Evolutionary conservation across 306 rosid species (phyloP).

Genomic region (Sphenostylis stenocarpa): DNA sequence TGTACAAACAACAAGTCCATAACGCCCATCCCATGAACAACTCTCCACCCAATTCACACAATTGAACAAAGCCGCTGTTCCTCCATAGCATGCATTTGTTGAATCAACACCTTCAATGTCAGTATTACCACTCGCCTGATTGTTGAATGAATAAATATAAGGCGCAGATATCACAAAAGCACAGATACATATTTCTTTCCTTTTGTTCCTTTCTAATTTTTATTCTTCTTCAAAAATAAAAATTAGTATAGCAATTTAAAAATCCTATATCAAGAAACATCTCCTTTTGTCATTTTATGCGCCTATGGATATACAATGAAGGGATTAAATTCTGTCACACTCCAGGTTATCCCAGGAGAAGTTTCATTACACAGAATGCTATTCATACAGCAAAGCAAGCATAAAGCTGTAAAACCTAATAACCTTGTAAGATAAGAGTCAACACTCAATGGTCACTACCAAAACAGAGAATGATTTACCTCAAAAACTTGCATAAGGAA

Average conservation of each 20-base stretch:
- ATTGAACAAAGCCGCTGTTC: slow-evolving; percentile 89
- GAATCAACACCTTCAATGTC: slow-evolving; percentile 92
- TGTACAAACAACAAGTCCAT: slow-evolving; percentile 85
- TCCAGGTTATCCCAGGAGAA: not conserved
- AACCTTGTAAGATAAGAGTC: not conserved
- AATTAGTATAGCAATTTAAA: not conserved
- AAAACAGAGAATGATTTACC: slow-evolving; percentile 45
- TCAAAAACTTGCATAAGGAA: slow-evolving; percentile 82
- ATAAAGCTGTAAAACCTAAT: slow-evolving; percentile 9
- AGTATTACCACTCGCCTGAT: slow-evolving; percentile 71
- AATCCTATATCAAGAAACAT: not conserved
- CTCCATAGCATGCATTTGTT: slow-evolving; percentile 92
- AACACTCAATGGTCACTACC: not conserved
- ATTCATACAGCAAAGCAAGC: not conserved
- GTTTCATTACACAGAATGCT: not conserved
- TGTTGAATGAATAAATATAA: slow-evolving; percentile 29
- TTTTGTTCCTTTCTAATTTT: not conserved
- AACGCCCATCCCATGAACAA: slow-evolving; percentile 95
- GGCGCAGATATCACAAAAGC: not conserved
- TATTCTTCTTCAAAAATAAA: slow-evolving; percentile 14
- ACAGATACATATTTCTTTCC: not conserved
- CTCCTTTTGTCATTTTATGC: not conserved
- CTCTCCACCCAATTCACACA: slow-evolving; percentile 96
- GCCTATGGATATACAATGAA: not conserved
- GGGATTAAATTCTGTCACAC: not conserved